A percentile compares a stretch with the other conserved stretches of the same genome.
These are phyloP conservation scores for Arachis stenosperma DNA, from an alignment of 306 rosid genomes.

Conservation along the genomic window DNA sequence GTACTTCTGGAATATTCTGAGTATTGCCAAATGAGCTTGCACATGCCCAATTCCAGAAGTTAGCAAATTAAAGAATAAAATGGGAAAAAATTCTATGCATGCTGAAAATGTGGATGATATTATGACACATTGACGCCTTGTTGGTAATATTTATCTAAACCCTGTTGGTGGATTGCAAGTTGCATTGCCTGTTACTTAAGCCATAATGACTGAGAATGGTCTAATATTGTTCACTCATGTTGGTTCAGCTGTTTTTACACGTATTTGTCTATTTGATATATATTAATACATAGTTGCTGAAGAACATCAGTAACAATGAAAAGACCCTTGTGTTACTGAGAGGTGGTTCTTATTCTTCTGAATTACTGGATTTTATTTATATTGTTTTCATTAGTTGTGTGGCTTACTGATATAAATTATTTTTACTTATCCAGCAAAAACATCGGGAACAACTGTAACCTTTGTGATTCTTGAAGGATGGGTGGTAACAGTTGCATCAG, in stretches of 20 bases:
- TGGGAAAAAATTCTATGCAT: not conserved
- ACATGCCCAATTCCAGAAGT: slow-evolving; percentile 13
- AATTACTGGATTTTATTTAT: not conserved
- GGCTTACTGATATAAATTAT: slow-evolving; percentile 30
- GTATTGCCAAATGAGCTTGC: slow-evolving; percentile 9
- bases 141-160: slow-evolving; percentile 11
- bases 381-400: not conserved
- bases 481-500: slow-evolving; percentile 97
- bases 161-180: slow-evolving; percentile 4
- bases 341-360: slow-evolving; percentile 9
- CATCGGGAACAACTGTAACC: slow-evolving; percentile 97
- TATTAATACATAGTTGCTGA: slow-evolving; percentile 2
- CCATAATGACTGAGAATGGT: slow-evolving; percentile 8
- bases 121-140: not conserved
- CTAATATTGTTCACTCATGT: not conserved
- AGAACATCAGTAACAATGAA: not conserved
- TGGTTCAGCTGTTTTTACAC: not conserved
- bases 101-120: slow-evolving; percentile 20
- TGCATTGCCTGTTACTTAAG: not conserved
- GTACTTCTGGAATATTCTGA: slow-evolving; percentile 31
- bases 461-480: slow-evolving; percentile 96
- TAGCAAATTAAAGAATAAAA: slow-evolving; percentile 10
- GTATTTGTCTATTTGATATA: not conserved
- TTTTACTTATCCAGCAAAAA: slow-evolving; percentile 56
- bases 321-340: slow-evolving; percentile 1